Base-by-base conservation (phyloP, 2,329 filamentous ascomycete species). In the Arthrobotrys musiformis region DNA sequence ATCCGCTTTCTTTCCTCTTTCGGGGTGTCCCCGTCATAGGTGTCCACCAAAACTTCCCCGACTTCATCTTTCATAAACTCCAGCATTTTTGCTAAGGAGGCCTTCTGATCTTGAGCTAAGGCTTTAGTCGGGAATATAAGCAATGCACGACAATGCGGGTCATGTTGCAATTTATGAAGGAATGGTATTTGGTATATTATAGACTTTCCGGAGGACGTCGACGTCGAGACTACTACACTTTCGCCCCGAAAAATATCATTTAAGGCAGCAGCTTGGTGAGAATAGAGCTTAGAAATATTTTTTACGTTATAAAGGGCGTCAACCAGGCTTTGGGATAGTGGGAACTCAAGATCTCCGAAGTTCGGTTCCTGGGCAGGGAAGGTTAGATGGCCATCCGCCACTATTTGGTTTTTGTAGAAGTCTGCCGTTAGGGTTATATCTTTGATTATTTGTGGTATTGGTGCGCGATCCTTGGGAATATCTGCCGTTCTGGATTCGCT, bases 91-190 rank as follows among this genome's bases (percentile, higher is more conserved):
- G 92, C 92, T 82, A 99, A 86, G 80, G 93, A 97, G 80, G 93
- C 88, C 80, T 91, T 90, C 83, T 99, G 95, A 83, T 99, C 95
- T 82, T 99, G 95, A 0, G 95, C 94, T 15, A 99, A 85, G 0
- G 95, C 95, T 84, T 99, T 99, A 0, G 95, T 99, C 0, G 95
- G 95, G 78, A 99, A 99, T 37, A 99, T 97, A 82, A 97, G 98
- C 90, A 99, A 93, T 1, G 95, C 95, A 80, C 95, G 87, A 7
- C 92, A 92, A 69, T 90, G 86, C 1, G 84, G 85, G 81, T 98
- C 92, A 63, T 89, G 86, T 83, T 99, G 94, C 1, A 99, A 85
- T 60, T 93, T 91, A 82, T 97, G 90, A 9, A 99, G 85, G 50
- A 99, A 93, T 0, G 95, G 95, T 15, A 99, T 88, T 81, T 99